Percentiles rank a stretch among this genome's conserved stretches.
Conservation (phyloP, 140 eudicot genomes). For the Cichorium intybus region DNA sequence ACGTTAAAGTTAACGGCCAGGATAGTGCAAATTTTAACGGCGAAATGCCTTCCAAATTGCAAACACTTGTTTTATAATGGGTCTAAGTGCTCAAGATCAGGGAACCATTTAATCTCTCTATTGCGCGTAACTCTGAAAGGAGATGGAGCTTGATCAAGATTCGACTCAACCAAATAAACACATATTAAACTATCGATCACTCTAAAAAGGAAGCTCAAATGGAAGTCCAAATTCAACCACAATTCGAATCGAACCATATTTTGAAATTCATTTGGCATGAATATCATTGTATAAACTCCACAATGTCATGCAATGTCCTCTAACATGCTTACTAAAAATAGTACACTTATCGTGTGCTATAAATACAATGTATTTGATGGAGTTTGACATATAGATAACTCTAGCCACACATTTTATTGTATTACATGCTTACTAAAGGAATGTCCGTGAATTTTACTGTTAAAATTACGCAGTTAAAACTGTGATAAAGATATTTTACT, state of each 20-base stretch:
- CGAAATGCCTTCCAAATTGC: background rate
- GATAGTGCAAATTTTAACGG: background rate
- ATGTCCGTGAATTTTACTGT: too few species aligned
- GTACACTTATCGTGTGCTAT: background rate
- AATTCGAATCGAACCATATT: background rate
- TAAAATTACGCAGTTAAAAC: too few species aligned
- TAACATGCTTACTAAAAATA: background rate
- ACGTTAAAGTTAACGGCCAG: background rate
- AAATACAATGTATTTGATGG: background rate
- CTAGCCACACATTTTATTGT: too few species aligned
- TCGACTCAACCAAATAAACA: background rate
- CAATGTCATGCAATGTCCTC: background rate
- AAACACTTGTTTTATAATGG: constrained; percentile 7
- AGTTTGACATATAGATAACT: background rate
- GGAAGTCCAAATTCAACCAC: background rate
- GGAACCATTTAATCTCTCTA: too few species aligned
- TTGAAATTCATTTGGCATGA: background rate
- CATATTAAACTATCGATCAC: background rate
- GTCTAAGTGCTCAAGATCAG: background rate
- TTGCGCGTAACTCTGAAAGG: background rate
- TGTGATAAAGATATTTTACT: too few species aligned
- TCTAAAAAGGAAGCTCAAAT: background rate
- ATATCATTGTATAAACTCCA: background rate
- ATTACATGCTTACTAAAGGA: too few species aligned
- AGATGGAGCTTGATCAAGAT: background rate